A percentile compares a stretch with the other conserved stretches of the same genome.
phyloP scores from a whole-genome alignment of 2,329 filamentous ascomycete genomes.

The Bipolaris victoriae region DNA sequence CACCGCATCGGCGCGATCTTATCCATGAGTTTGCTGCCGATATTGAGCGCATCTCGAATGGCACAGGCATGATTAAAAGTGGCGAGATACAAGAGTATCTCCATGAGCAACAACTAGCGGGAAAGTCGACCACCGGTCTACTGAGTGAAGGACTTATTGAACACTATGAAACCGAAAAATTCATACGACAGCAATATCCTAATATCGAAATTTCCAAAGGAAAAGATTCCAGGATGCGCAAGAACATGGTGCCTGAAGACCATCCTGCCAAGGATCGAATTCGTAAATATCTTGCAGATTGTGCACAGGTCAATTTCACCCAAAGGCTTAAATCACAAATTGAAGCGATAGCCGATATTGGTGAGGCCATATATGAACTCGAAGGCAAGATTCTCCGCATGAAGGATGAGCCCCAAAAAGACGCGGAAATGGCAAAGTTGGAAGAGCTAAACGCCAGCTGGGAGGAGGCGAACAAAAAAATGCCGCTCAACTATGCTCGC shows the following conservation, averaged over 20 bases:
- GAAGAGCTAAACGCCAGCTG: conserved; percentile 42
- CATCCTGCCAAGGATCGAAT: conserved; percentile 17
- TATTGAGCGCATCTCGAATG: conserved; percentile 24
- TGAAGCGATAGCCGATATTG: conserved; percentile 32
- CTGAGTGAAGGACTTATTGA: conserved; percentile 17
- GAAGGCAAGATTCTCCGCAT: conserved; percentile 36
- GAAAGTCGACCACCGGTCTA: conserved; percentile 30
- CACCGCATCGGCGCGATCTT: conserved; percentile 33
- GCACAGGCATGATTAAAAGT: conserved; percentile 23
- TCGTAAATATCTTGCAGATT: not conserved
- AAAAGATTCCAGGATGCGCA: not conserved
- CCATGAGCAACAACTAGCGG: conserved; percentile 25
- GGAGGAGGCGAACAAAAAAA: conserved; percentile 4
- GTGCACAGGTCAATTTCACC: conserved; percentile 5
- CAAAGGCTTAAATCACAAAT: conserved; percentile 10
- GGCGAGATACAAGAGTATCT: conserved; percentile 29
- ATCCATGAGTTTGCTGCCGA: conserved; percentile 38
- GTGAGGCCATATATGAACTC: conserved; percentile 35
- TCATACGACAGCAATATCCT: conserved; percentile 20
- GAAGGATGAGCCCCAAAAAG: conserved; percentile 30
- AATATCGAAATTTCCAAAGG: conserved; percentile 15
- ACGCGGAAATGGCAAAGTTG: conserved; percentile 40
- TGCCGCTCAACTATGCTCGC: conserved; percentile 11
- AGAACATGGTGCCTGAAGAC: not conserved
- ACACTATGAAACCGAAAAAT: conserved; percentile 8